phyloP scores from a whole-genome alignment of 1,284 basidiomycete genomes.

The Tausonia pullulans region DNA sequence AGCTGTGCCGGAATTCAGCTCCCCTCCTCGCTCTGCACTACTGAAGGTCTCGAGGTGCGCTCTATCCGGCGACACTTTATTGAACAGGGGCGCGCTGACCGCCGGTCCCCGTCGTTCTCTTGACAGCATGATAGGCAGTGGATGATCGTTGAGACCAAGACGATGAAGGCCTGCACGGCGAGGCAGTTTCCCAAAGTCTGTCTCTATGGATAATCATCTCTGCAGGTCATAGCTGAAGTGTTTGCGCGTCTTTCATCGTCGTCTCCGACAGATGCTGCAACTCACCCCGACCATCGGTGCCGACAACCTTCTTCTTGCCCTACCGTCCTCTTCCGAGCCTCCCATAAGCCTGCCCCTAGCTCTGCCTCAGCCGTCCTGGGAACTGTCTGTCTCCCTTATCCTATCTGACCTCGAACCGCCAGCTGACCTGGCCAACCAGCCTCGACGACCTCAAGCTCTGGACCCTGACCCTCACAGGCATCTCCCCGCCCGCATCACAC shows the following conservation, averaged over 20 bases:
- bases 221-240: neutral
- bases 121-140: constrained; percentile 11
- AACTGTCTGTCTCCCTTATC: too few species aligned
- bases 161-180: constrained; percentile 9
- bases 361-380: neutral
- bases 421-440: neutral
- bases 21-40: neutral
- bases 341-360: neutral
- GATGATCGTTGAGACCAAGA: constrained; percentile 11
- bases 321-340: neutral
- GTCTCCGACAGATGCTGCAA: neutral
- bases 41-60: neutral
- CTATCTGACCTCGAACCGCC: too few species aligned
- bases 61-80: neutral
- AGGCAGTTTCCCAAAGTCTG: constrained; percentile 3
- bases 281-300: neutral
- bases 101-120: neutral
- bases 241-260: neutral
- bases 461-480: constrained; percentile 3
- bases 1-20: constrained; percentile 4
- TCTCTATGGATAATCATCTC: neutral
- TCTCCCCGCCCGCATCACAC: constrained; percentile 4
- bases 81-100: neutral
- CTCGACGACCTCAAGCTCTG: constrained; percentile 3
- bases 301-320: neutral